phyloP scores from a whole-genome alignment of 2,329 filamentous ascomycete genomes.

The Penicillium sp. region DNA sequence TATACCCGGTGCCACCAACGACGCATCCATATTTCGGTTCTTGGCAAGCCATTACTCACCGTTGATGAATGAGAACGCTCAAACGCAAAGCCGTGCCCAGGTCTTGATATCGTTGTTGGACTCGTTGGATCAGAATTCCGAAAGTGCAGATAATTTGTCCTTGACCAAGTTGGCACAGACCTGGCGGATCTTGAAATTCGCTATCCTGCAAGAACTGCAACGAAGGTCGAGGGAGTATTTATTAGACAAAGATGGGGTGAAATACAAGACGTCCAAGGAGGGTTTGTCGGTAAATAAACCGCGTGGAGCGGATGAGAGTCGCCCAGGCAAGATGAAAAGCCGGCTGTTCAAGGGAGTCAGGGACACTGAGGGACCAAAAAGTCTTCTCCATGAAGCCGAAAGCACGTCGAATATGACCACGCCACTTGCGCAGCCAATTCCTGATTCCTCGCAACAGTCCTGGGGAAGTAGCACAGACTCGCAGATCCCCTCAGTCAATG shows the following conservation, averaged over 20 bases:
- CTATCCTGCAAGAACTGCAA: conserved; percentile 55
- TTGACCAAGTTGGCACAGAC: conserved; percentile 59
- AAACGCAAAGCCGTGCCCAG: conserved; percentile 28
- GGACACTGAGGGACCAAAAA: conserved; percentile 41
- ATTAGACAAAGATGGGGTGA: conserved; percentile 24
- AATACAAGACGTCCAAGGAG: conserved; percentile 38
- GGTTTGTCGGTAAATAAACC: conserved; percentile 32
- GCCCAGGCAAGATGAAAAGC: conserved; percentile 46
- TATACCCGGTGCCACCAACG: conserved; percentile 52
- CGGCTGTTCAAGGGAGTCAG: conserved; percentile 50
- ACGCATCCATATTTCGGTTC: conserved; percentile 47
- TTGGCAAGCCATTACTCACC: conserved; percentile 50
- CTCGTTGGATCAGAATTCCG: conserved; percentile 58
- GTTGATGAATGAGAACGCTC: conserved; percentile 37
- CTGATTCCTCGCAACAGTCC: conserved; percentile 43
- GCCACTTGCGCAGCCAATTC: conserved; percentile 56
- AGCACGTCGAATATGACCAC: conserved; percentile 61
- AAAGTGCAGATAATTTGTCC: conserved; percentile 55
- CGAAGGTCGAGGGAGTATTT: conserved; percentile 42
- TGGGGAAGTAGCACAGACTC: conserved; percentile 36
- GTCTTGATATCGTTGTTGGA: conserved; percentile 42
- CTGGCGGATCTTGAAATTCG: conserved; percentile 60
- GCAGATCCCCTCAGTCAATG: conserved; percentile 37
- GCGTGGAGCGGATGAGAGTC: conserved; percentile 36
- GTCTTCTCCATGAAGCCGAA: conserved; percentile 45